Evolutionary conservation across 371 early-diverging fungal species (phyloP), one percentile per base, ranked within the genome.

Genomic region (Batkoa obscura): DNA sequence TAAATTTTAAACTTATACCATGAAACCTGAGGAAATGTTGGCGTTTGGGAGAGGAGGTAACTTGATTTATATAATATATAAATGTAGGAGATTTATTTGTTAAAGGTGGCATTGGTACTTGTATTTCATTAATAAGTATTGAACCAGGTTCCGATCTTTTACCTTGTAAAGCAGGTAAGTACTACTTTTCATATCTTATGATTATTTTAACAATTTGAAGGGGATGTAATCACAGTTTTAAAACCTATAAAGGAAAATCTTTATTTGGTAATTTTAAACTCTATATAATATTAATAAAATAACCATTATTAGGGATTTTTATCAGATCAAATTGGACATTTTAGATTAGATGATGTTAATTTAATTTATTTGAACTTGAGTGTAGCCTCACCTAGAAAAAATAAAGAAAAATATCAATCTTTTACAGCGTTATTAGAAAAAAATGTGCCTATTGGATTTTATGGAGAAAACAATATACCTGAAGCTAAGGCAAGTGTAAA

Each of bases 31-130:
- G n/a, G n/a, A n/a, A n/a, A n/a, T n/a, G n/a, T n/a, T n/a, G n/a
- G n/a, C n/a, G n/a, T n/a, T n/a, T n/a, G n/a, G n/a, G n/a, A n/a
- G n/a, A n/a, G n/a, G n/a, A n/a, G n/a, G n/a, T n/a, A n/a, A n/a
- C n/a, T n/a, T n/a, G n/a, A n/a, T n/a, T n/a, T n/a, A n/a, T n/a
- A n/a, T n/a, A n/a, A n/a, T n/a, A n/a, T n/a, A n/a, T n/a, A n/a
- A n/a, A n/a, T n/a, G n/a, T n/a, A n/a, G n/a, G n/a, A n/a, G n/a
- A n/a, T n/a, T n/a, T n/a, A n/a, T n/a, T n/a, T n/a, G n/a, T n/a
- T n/a, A n/a, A n/a, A 57, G 57, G 57, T 41, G 57, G 57, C 8
- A 57, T 57, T 17, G 57, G 57, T 8, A 49, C 49, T 17, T 57
- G 57, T 32, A 49, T 57, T 12, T 17, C 48, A 30, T 38, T 49